phyloP scores from a whole-genome alignment of 2,329 filamentous ascomycete species.

The Beauveria rudraprayagi region DNA sequence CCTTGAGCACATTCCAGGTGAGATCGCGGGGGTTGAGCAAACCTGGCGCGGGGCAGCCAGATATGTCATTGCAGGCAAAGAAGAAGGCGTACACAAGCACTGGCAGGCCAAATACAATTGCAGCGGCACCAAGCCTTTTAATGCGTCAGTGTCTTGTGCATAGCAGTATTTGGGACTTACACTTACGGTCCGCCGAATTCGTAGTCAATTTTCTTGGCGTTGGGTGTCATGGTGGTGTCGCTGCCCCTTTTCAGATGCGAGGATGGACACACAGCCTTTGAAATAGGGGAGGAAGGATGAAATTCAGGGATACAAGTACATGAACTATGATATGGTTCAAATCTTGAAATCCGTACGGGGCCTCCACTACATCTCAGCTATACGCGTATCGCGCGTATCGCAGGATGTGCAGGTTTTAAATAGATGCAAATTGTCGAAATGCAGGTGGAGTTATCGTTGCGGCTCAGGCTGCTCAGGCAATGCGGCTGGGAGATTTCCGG shows the following conservation, averaged over 20 bases:
- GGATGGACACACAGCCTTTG: background rate
- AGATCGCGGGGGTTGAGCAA: conserved; percentile 61
- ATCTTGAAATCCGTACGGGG: background rate
- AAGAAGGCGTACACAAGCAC: conserved; percentile 63
- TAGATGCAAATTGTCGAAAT: no score
- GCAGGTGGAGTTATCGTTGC: background rate
- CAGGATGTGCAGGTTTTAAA: background rate
- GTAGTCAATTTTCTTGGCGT: conserved; percentile 18
- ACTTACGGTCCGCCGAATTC: conserved; percentile 12
- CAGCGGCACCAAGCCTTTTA: conserved; percentile 59
- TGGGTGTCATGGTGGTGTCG: conserved; percentile 23
- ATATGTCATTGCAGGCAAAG: conserved; percentile 80
- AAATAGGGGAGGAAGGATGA: no score
- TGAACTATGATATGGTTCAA: background rate
- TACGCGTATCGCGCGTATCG: conserved; percentile 1
- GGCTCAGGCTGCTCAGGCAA: background rate
- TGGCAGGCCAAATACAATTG: conserved; percentile 70
- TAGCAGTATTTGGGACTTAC: background rate
- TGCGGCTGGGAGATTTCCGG: conserved; percentile 5
- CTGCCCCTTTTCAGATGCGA: background rate
- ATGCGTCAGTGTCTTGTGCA: background rate
- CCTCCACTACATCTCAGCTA: background rate
- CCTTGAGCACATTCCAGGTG: conserved; percentile 59
- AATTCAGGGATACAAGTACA: background rate
- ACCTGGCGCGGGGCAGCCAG: conserved; percentile 76